phyloP scores from a whole-genome alignment of 225 moss, liverwort and hornwort genomes.

The Pseudoscleropodium purum region DNA sequence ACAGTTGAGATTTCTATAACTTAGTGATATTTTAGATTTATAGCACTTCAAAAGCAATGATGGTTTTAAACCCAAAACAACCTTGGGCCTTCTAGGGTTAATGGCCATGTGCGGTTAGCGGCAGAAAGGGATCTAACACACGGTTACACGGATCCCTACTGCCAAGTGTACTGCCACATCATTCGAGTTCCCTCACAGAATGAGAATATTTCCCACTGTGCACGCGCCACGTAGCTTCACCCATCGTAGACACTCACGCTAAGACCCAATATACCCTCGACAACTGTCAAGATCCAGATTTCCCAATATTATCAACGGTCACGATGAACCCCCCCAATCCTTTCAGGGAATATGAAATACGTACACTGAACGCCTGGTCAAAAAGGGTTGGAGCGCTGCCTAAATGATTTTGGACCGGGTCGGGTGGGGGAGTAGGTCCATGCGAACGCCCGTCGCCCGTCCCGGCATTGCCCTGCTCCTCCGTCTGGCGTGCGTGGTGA shows the following conservation, averaged over 20 bases:
- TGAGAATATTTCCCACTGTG: background rate
- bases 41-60: too few species aligned
- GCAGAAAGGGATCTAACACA: background rate
- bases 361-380: constrained; percentile 1
- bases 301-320: background rate
- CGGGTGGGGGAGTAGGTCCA: background rate
- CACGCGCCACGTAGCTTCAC: background rate
- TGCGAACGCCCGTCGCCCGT: background rate
- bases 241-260: background rate
- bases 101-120: background rate
- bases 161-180: constrained; percentile 1
- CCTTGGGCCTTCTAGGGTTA: too few species aligned
- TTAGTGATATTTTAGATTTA: too few species aligned
- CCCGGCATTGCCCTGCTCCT: background rate
- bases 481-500: background rate
- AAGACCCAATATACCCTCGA: background rate
- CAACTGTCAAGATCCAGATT: background rate
- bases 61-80: too few species aligned
- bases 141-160: background rate
- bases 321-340: background rate
- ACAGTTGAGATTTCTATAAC: too few species aligned
- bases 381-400: background rate
- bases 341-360: background rate
- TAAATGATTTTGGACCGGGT: constrained; percentile 14
- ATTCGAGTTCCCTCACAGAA: background rate